Evolutionary conservation across 306 rosid species (phyloP), one percentile per base, ranked within the genome.

Genomic region (Casuarina cunninghamiana): DNA sequence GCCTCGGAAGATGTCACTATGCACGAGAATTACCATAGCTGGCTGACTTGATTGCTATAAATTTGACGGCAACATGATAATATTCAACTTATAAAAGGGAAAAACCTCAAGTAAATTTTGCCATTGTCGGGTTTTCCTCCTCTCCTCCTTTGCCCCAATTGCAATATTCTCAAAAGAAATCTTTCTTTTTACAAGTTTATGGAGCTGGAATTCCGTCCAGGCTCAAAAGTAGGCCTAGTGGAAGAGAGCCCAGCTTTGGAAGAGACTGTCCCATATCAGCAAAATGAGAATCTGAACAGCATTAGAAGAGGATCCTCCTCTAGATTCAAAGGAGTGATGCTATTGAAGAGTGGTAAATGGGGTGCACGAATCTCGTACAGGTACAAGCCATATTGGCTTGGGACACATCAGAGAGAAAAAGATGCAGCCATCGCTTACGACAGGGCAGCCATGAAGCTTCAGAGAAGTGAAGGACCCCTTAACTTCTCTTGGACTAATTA

Each of bases 391-490:
- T 70, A 55, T 68, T 69, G 81, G 61, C 75, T 77, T 10, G 75
- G 81, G 10, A 5, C 81, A 44, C 57, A 55, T 45, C 41, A 43
- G 42, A 45, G n/a, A 12, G 81, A 69, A 58, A 66, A 55, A 4
- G 70, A 69, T 4, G 81, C 75, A 68, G 80, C 75, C 26, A 13
- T 2, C 3, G 55, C 74, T 17, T 58, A 77, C 5, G 75, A 77
- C n/a, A 77, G 81, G 44, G 76, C 75, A 6, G 50, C 76, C 26
- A 2, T 70, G 15, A 77, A 55, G 75, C 55, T 77, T 10, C 13
- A 60, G 2, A 35, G 70, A 32, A 42, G 10, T 55, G 69, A 69
- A 69, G 51, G 70, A 5, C 67, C 53, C 7, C 75, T 77, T 13
- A 69, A 77, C 76, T 77, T 69, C 70, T 60, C 48, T 19, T 50